phyloP scores from a whole-genome alignment of 2,329 filamentous ascomycete genomes.

The Fusarium floridanum region DNA sequence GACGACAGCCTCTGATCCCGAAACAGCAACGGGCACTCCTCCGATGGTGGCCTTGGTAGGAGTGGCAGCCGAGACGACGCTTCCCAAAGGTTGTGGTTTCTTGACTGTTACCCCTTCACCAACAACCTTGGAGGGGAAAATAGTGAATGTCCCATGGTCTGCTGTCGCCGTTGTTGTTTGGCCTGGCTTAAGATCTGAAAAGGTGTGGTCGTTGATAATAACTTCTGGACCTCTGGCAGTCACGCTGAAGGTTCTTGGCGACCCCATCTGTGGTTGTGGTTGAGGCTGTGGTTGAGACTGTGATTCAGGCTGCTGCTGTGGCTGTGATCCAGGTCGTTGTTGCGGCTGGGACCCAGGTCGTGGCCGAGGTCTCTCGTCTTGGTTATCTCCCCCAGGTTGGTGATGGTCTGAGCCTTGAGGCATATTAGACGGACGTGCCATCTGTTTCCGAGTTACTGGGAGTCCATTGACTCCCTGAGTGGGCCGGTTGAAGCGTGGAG shows the following conservation, averaged over 20 bases:
- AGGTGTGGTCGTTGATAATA: constrained; percentile 62
- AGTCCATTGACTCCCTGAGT: constrained; percentile 8
- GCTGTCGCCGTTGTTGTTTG: constrained; percentile 59
- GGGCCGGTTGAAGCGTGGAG: constrained; percentile 55
- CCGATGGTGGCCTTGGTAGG: constrained; percentile 56
- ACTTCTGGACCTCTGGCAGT: constrained; percentile 60
- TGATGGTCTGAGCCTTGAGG: background rate
- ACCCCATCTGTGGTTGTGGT: constrained; percentile 10
- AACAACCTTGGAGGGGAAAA: constrained; percentile 60
- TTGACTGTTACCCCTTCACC: constrained; percentile 60
- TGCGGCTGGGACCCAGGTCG: constrained; percentile 2
- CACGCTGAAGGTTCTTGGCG: constrained; percentile 53
- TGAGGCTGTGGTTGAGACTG: constrained; percentile 1
- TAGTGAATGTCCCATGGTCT: constrained; percentile 58
- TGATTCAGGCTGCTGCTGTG: background rate
- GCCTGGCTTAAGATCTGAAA: constrained; percentile 53
- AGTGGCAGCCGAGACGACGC: constrained; percentile 47
- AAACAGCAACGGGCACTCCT: constrained; percentile 57
- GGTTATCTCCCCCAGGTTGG: background rate
- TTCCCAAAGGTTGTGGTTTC: constrained; percentile 54
- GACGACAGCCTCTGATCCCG: constrained; percentile 56
- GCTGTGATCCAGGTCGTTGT: background rate
- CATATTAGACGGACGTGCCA: constrained; percentile 22
- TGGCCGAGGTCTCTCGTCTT: constrained; percentile 1
- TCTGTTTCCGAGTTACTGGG: constrained; percentile 37